Conservation (phyloP, 1,284 basidiomycete species). For the Phylloboletellus chloephorus region DNA sequence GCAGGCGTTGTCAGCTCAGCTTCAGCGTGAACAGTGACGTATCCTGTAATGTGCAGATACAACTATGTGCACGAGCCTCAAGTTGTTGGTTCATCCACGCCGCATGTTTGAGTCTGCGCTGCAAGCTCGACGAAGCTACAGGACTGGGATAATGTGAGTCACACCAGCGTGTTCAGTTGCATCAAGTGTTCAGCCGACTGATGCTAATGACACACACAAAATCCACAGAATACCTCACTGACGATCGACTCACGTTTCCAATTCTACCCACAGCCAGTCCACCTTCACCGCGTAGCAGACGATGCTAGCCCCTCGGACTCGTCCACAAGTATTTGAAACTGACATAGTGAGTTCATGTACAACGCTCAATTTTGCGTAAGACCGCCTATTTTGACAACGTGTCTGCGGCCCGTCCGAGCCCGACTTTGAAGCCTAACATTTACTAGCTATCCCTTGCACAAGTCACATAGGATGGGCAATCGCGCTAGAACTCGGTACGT, state of each 20-base stretch:
- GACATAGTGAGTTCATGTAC: constrained; percentile 6
- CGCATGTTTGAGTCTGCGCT: constrained; percentile 12
- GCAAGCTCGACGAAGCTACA: constrained; percentile 4
- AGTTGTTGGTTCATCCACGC: constrained; percentile 12
- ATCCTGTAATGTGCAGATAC: not conserved
- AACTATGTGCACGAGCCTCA: constrained; percentile 12
- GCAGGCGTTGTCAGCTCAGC: not conserved
- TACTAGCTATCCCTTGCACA: constrained; percentile 4
- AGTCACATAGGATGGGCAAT: constrained; percentile 17
- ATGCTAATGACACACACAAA: constrained; percentile 8
- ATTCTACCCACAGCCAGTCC: constrained; percentile 12
- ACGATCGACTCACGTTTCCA: constrained; percentile 24
- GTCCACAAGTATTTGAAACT: constrained; percentile 21
- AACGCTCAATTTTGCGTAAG: constrained; percentile 15
- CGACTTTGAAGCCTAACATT: constrained; percentile 5
- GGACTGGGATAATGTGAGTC: constrained; percentile 8
- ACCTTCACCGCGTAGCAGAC: no score
- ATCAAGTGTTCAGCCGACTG: constrained; percentile 2
- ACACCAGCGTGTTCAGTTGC: not conserved
- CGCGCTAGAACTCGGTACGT: constrained; percentile 14
- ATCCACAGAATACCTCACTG: constrained; percentile 2
- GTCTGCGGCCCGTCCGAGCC: constrained; percentile 6
- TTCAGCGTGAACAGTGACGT: constrained; percentile 12
- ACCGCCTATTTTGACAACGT: constrained; percentile 13
- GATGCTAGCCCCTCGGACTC: constrained; percentile 24